A percentile compares a stretch with the other conserved stretches of the same genome.
phyloP scores from a whole-genome alignment of 2,329 filamentous ascomycete species.

The Cordyceps cicadae region DNA sequence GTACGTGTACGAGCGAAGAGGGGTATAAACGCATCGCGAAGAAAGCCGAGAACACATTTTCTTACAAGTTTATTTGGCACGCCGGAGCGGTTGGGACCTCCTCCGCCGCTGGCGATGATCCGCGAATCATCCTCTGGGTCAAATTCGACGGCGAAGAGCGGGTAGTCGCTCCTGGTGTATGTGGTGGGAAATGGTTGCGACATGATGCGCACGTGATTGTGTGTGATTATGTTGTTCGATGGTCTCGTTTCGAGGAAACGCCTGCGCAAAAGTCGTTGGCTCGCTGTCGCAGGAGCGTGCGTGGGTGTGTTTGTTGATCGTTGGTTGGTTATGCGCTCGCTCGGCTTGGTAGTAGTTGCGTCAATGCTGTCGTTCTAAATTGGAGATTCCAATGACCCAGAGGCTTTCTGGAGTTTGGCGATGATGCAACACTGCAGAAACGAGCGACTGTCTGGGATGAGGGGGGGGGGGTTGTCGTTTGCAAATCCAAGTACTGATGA shows the following conservation, averaged over 20 bases:
- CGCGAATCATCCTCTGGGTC: constrained; percentile 69
- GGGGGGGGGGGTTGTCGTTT: neutral
- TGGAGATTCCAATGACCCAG: too few relatives aligned
- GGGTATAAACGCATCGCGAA: neutral
- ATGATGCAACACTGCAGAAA: neutral
- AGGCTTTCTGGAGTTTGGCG: neutral
- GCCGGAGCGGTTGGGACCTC: constrained; percentile 71
- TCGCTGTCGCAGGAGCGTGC: neutral
- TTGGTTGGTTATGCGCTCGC: neutral
- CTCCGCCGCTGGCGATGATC: constrained; percentile 78
- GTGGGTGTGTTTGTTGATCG: too few relatives aligned
- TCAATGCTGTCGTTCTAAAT: neutral
- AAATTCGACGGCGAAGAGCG: constrained; percentile 81
- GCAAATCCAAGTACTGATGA: neutral
- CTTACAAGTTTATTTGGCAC: constrained; percentile 80
- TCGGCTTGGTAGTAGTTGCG: neutral
- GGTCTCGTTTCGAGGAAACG: neutral
- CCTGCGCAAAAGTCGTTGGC: neutral
- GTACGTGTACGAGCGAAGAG: neutral
- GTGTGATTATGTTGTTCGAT: neutral
- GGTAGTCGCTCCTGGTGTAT: constrained; percentile 66
- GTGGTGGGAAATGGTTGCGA: constrained; percentile 38
- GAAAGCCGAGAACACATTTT: constrained; percentile 13
- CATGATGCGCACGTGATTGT: constrained; percentile 20
- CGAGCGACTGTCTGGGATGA: neutral